Percentiles rank a stretch among this genome's conserved stretches.
Conservation (phyloP, 495 filamentous ascomycete species). For the Daldinia caldariorum region DNA sequence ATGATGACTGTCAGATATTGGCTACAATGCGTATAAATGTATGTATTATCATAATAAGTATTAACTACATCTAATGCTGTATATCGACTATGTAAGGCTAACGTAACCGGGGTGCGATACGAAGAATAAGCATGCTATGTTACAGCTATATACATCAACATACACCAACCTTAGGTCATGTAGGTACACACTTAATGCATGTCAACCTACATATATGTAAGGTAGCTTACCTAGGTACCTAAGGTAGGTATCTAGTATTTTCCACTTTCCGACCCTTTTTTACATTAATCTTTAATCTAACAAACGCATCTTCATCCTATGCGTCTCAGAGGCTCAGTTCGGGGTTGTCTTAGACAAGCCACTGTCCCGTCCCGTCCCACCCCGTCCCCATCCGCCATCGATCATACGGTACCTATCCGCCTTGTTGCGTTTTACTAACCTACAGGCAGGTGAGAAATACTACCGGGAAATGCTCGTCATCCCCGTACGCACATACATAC, state of each 20-base stretch:
- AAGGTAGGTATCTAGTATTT: background rate
- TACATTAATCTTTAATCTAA: background rate
- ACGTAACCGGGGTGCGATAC: too few species aligned
- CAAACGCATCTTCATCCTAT: background rate
- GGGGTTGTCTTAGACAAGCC: background rate
- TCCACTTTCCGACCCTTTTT: background rate
- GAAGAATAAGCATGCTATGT: background rate
- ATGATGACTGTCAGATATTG: background rate
- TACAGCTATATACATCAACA: too few species aligned
- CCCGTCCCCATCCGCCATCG: conserved; percentile 4
- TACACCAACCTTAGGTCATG: background rate
- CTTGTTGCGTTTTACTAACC: background rate
- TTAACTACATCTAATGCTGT: too few species aligned
- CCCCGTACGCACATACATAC: conserved; percentile 1
- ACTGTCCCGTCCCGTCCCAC: background rate
- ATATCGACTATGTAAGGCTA: too few species aligned
- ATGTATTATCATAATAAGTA: too few species aligned
- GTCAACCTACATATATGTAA: background rate
- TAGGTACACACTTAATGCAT: too few species aligned
- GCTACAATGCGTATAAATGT: too few species aligned
- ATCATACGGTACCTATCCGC: background rate
- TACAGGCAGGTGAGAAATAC: background rate
- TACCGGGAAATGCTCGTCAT: conserved; percentile 11
- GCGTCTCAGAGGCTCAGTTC: background rate
- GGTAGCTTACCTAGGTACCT: background rate